Percentiles rank a stretch among this genome's conserved stretches.
Evolutionary conservation across 1,139 yeast genomes (phyloP).

Genomic region (Tardiomyces depauwii): DNA sequence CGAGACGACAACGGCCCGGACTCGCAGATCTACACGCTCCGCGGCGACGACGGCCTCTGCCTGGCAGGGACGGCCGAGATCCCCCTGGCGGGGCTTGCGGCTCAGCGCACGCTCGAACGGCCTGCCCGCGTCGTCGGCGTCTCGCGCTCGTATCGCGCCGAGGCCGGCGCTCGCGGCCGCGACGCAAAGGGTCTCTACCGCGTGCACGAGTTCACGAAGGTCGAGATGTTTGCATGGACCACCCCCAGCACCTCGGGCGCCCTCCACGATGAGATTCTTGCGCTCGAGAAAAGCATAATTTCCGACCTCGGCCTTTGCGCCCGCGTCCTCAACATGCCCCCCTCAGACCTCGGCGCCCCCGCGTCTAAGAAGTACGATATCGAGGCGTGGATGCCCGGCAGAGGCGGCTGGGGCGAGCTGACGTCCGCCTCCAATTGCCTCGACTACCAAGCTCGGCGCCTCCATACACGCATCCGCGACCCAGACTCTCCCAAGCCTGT

Average conservation of each 20-base stretch:
- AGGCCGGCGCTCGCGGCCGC: conserved; percentile 93
- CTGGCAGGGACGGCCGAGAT: conserved; percentile 95
- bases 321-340: conserved; percentile 79
- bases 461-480: conserved; percentile 46
- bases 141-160: conserved; percentile 85
- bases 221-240: conserved; percentile 78
- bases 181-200: conserved; percentile 89
- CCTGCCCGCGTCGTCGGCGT: conserved; percentile 68
- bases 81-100: conserved; percentile 69
- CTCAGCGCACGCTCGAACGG: conserved; percentile 31
- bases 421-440: conserved; percentile 89
- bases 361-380: conserved; percentile 87
- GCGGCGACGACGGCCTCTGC: conserved; percentile 41
- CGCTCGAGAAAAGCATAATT: conserved; percentile 56
- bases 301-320: conserved; percentile 65
- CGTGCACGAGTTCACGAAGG: conserved; percentile 97
- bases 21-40: conserved; percentile 66
- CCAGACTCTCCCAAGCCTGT: conserved; percentile 23
- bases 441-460: conserved; percentile 80
- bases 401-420: conserved; percentile 87
- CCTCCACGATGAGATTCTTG: conserved; percentile 50
- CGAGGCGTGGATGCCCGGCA: conserved; percentile 98
- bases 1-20: conserved; percentile 72
- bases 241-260: conserved; percentile 30
- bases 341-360: conserved; percentile 86